These are phyloP conservation scores for Dorcoceras hygrometricum DNA, from an alignment of 257 asterid species.

Conservation along the genomic window DNA sequence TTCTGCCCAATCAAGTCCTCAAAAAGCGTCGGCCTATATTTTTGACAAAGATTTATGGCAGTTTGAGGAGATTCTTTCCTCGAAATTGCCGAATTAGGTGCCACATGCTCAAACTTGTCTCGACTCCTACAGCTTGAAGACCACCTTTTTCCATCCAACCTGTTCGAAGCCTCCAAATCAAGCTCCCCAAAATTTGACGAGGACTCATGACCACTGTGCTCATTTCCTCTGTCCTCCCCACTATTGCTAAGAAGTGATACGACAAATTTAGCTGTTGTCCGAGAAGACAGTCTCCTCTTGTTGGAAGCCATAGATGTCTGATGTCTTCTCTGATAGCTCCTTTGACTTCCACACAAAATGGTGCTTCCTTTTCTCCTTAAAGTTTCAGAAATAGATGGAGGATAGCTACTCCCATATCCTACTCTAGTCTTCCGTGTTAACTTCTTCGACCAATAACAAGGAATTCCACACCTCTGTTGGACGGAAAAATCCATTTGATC, in stretches of 20 bases:
- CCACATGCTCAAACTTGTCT: slow-evolving; percentile 61
- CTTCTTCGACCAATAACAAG: slow-evolving; percentile 93
- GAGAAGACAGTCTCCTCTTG: slow-evolving; percentile 58
- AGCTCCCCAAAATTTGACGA: slow-evolving; percentile 72
- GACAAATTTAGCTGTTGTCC: slow-evolving; percentile 49
- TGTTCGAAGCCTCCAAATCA: slow-evolving; percentile 81
- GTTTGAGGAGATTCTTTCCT: slow-evolving; percentile 64
- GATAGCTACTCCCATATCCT: slow-evolving; percentile 64
- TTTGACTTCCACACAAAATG: slow-evolving; percentile 65
- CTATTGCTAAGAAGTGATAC: slow-evolving; percentile 65
- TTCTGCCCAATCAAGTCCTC: slow-evolving; percentile 87
- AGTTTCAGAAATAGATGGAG: slow-evolving; percentile 91
- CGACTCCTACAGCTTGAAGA: slow-evolving; percentile 78
- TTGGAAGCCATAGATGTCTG: slow-evolving; percentile 46
- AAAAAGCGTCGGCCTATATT: slow-evolving; percentile 81
- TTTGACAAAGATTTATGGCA: slow-evolving; percentile 70
- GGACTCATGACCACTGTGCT: slow-evolving; percentile 66
- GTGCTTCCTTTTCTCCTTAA: slow-evolving; percentile 79
- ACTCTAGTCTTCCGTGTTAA: slow-evolving; percentile 80
- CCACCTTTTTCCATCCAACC: slow-evolving; percentile 82
- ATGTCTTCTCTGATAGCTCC: slow-evolving; percentile 46
- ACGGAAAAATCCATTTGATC: slow-evolving; percentile 74
- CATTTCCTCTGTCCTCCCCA: slow-evolving; percentile 38
- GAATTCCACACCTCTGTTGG: slow-evolving; percentile 85
- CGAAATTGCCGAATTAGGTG: slow-evolving; percentile 39